A percentile compares a stretch with the other conserved stretches of the same genome.
Conservation (phyloP, 192 early-diverging fungal species). For the Coemansia sp. region DNA sequence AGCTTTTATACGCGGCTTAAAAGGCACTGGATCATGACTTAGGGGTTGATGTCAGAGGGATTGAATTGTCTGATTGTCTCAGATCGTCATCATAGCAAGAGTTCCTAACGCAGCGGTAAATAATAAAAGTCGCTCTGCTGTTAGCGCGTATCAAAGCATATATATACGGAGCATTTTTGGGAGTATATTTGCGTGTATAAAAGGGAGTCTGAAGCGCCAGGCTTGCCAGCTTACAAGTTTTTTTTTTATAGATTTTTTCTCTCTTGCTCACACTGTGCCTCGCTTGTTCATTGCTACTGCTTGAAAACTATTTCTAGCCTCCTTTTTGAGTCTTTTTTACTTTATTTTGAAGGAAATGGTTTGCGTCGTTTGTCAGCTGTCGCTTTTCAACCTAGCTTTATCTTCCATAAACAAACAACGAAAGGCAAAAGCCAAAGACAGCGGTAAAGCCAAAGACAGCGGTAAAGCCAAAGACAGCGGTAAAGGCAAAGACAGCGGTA, state of each 20-base stretch:
- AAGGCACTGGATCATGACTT: neutral
- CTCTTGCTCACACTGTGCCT: no score
- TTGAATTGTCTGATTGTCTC: neutral
- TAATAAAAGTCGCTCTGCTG: no score
- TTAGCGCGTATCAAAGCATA: no score
- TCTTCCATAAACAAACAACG: neutral
- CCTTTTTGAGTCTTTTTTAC: neutral
- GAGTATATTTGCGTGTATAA: no score
- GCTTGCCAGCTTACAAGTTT: no score
- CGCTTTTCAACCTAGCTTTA: neutral
- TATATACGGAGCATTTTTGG: no score
- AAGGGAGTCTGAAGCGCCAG: no score
- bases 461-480: neutral
- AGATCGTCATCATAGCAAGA: neutral
- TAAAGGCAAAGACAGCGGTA: neutral
- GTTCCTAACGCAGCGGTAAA: no score
- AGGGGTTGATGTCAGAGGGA: slow-evolving; percentile 1
- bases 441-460: neutral
- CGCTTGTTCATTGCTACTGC: no score
- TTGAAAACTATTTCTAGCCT: neutral
- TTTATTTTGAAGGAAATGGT: neutral
- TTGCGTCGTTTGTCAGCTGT: neutral
- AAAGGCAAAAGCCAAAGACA: neutral
- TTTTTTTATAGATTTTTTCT: no score
- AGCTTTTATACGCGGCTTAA: neutral